Evolutionary conservation across 1,284 basidiomycete species (phyloP), one percentile per base, ranked within the genome.

Genomic region (Xerocomus amazonicus): DNA sequence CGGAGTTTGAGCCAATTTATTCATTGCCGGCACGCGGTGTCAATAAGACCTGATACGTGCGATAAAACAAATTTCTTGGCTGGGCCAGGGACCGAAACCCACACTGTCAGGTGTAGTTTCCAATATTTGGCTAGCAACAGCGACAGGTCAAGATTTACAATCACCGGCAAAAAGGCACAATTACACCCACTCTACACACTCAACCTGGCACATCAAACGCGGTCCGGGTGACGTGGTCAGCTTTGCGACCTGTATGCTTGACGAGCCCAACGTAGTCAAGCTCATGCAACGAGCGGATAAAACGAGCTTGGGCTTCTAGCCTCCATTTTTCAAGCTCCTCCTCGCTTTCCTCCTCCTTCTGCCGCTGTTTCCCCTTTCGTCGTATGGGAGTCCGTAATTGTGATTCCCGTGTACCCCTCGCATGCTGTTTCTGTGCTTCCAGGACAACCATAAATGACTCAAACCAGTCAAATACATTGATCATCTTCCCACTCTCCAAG

Each of bases 391-490:
- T 56, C 29, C 6, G 48, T 44, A 23, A 56, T 52, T 16, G 16
- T 7, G 43, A 43, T 32, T 59, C 58, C 28, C 47, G 55, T 9
- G 56, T 53, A n/a, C 50, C 23, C 58, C 43, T 61, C 54, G 26
- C 71, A 65, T 47, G 51, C 6, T 52, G 52, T 19, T 48, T 63
- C 64, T 85, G 84, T 4, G 66, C 68, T 58, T 87, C 83, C 45
- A 88, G 64, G 34, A 78, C 81, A 27, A 73, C 67, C 32, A 76
- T 73, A 62, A 90, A 91, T 13, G 83, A 76, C 56, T 85, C 80
- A 60, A 81, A 90, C 87, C 87, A 90, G 65, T 91, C 88, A 60
- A 85, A 88, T 2, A 88, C 76, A 59, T 91, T 91, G 66, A 91
- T 78, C 77, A 86, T 79, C 65, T 77, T 81, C 39, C 87, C 87